These are phyloP conservation scores for Diplocarpon mali DNA, from an alignment of 2,329 filamentous ascomycete species.

Conservation along the genomic window DNA sequence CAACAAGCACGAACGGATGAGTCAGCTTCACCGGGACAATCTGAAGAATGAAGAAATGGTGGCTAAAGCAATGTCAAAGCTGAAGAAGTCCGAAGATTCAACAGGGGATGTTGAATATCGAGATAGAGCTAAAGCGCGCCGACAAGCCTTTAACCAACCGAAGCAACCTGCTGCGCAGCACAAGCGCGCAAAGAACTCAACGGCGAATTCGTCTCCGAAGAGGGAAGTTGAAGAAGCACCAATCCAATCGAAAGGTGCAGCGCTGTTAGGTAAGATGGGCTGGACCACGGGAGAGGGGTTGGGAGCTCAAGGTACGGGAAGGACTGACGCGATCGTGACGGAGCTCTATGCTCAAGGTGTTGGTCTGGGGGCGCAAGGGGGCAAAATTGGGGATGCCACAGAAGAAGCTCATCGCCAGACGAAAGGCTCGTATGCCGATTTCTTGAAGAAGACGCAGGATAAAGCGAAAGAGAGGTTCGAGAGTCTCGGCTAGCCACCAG, in stretches of 20 bases:
- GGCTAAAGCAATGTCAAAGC: conserved; percentile 29
- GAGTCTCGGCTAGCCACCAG: conserved; percentile 33
- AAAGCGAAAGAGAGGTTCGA: conserved; percentile 56
- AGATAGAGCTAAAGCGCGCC: conserved; percentile 57
- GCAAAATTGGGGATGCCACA: conserved; percentile 57
- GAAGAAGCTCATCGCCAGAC: conserved; percentile 53
- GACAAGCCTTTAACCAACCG: conserved; percentile 50
- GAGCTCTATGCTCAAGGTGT: conserved; percentile 57
- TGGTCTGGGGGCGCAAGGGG: conserved; percentile 56
- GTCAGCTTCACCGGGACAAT: conserved; percentile 44
- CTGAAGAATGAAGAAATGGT: conserved; percentile 38
- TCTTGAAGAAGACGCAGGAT: conserved; percentile 53
- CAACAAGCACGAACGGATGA: conserved; percentile 47
- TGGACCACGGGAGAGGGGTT: conserved; percentile 56
- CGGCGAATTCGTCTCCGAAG: conserved; percentile 9
- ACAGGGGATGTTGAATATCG: conserved; percentile 23
- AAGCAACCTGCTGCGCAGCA: conserved; percentile 37
- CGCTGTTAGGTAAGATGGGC: conserved; percentile 62
- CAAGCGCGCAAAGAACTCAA: conserved; percentile 24
- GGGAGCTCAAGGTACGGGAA: conserved; percentile 50
- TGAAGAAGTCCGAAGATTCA: conserved; percentile 24
- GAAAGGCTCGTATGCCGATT: conserved; percentile 47
- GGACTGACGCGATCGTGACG: conserved; percentile 52
- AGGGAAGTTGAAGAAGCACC: conserved; percentile 31
- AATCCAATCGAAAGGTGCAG: conserved; percentile 49